Percentiles rank a stretch among this genome's conserved stretches.
Evolutionary conservation across 257 asterid species (phyloP).

Genomic region (Solanum dulcamara): DNA sequence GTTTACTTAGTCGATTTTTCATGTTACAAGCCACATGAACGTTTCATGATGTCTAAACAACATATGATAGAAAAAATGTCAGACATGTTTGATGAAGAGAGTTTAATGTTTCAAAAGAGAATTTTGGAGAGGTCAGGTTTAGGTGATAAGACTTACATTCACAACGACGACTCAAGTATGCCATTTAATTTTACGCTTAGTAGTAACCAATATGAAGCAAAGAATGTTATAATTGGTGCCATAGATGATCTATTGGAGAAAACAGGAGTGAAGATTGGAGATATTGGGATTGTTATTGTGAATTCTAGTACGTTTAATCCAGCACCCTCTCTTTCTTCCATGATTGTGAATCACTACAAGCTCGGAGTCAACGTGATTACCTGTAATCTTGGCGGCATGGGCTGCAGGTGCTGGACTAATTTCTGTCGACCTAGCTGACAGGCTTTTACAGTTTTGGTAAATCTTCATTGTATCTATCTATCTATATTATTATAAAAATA

Average conservation of each 20-base stretch:
- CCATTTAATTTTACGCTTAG: not conserved
- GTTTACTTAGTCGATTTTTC: slow-evolving; percentile 29
- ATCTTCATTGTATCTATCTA: not conserved
- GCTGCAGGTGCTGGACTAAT: slow-evolving; percentile 38
- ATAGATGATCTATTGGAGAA: not conserved
- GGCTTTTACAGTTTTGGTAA: slow-evolving; percentile 10
- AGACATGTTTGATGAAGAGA: slow-evolving; percentile 5
- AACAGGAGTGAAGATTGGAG: slow-evolving; percentile 1
- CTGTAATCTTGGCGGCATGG: slow-evolving; percentile 36
- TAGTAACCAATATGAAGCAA: not conserved
- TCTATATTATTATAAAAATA: not conserved
- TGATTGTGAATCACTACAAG: slow-evolving; percentile 20
- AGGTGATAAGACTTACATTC: slow-evolving; percentile 21
- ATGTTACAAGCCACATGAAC: slow-evolving; percentile 28
- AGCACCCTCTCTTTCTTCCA: slow-evolving; percentile 21
- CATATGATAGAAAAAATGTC: not conserved
- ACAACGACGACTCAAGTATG: not conserved
- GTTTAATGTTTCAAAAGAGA: slow-evolving; percentile 14
- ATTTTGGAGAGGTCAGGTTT: slow-evolving; percentile 30
- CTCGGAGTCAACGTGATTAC: slow-evolving; percentile 19
- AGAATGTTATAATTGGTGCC: not conserved
- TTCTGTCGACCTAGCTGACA: slow-evolving; percentile 21
- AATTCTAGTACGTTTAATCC: slow-evolving; percentile 22
- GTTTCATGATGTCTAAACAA: slow-evolving; percentile 6
- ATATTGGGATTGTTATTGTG: slow-evolving; percentile 21